Percentiles rank a stretch among this genome's conserved stretches.
phyloP scores from a whole-genome alignment of 768 basidiomycete species.

The Lactarius evosmus region DNA sequence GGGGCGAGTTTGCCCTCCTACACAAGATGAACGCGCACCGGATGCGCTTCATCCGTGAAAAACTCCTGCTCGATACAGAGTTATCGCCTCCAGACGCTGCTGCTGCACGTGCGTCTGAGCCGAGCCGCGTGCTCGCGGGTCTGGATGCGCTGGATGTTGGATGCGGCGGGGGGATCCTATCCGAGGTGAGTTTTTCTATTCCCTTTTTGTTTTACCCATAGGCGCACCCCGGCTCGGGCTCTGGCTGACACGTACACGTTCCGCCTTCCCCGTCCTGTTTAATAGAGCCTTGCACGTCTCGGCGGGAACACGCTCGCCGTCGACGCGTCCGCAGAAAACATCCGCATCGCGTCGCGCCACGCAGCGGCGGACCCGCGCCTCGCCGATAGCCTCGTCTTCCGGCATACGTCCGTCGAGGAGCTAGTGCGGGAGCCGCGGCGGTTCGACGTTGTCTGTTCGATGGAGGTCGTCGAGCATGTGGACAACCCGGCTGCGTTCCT shows the following conservation, averaged over 20 bases:
- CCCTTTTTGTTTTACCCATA: too few species aligned
- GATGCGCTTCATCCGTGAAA: conserved; percentile 77
- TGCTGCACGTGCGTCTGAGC: conserved; percentile 30
- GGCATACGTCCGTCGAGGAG: conserved; percentile 70
- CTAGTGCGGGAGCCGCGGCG: conserved; percentile 60
- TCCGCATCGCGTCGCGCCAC: conserved; percentile 79
- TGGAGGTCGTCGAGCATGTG: conserved; percentile 98
- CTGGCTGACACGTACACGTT: background rate
- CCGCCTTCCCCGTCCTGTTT: too few species aligned
- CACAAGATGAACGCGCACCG: conserved; percentile 95
- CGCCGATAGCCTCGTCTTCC: conserved; percentile 52
- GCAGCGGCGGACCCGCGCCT: conserved; percentile 73
- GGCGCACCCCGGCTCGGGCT: too few species aligned
- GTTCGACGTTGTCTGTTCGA: conserved; percentile 92
- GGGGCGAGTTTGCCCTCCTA: conserved; percentile 81
- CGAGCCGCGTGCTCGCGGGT: conserved; percentile 48
- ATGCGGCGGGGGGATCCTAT: conserved; percentile 91
- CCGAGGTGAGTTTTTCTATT: conserved; percentile 58
- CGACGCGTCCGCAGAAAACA: conserved; percentile 87
- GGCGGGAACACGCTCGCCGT: conserved; percentile 89
- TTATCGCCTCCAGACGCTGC: conserved; percentile 45
- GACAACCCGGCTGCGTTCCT: conserved; percentile 87
- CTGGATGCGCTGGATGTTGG: conserved; percentile 85
- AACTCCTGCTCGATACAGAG: conserved; percentile 69
- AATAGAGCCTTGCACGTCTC: conserved; percentile 78